These are phyloP conservation scores for Chalaropsis ovoidea DNA, from an alignment of 2,329 filamentous ascomycete species.

Conservation along the genomic window DNA sequence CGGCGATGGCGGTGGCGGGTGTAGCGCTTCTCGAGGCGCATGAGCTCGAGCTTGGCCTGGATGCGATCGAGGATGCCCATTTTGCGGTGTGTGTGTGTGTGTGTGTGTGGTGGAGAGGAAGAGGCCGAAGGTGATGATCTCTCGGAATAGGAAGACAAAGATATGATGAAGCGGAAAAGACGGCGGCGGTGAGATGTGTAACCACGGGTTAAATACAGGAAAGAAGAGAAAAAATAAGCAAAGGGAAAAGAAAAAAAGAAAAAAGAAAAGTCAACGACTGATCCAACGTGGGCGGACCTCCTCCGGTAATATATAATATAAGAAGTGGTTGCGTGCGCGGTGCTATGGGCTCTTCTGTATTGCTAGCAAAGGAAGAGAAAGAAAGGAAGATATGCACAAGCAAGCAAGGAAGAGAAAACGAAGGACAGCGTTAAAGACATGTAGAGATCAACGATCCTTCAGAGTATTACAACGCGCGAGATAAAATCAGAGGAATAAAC, in stretches of 20 bases:
- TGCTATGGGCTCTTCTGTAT: not conserved
- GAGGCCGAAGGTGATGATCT: not conserved
- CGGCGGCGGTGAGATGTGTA: not conserved
- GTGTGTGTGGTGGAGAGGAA: not conserved
- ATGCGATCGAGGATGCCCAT: constrained; percentile 51
- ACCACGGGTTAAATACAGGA: too few species aligned
- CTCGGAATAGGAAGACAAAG: not conserved
- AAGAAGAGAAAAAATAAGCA: constrained; percentile 11
- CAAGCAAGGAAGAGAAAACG: constrained; percentile 1
- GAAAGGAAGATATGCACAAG: not conserved
- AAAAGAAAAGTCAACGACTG: not conserved
- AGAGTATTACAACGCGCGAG: not conserved
- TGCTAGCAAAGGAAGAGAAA: too few species aligned
- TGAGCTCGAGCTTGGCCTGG: constrained; percentile 70
- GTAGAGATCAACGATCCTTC: not conserved
- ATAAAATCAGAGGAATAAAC: constrained; percentile 11
- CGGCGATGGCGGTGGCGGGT: constrained; percentile 77
- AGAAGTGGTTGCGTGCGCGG: not conserved
- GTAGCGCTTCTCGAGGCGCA: constrained; percentile 91
- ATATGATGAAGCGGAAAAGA: not conserved
- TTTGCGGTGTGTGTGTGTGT: constrained; percentile 25
- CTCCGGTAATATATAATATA: constrained; percentile 21
- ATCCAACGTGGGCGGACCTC: not conserved
- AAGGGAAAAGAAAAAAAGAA: not conserved
- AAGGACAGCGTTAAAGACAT: constrained; percentile 3